Percentiles rank a stretch among this genome's conserved stretches.
phyloP scores from a whole-genome alignment of 805 yeast species.

The Yarrowia bubula region DNA sequence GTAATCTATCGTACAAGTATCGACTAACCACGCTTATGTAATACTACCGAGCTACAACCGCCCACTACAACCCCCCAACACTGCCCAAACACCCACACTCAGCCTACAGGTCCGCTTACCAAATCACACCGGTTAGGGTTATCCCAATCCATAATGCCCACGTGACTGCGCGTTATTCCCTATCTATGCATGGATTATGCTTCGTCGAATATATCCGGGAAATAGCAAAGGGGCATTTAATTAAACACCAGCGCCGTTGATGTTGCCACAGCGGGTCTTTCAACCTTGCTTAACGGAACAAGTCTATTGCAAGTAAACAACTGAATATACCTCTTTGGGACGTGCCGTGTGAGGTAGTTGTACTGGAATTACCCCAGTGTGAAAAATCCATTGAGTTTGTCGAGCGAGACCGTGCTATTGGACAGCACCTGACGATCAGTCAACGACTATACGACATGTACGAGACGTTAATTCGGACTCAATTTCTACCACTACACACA shows the following conservation, averaged over 20 bases:
- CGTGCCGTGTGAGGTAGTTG: not conserved
- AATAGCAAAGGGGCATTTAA: not conserved
- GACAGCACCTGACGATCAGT: too few relatives aligned
- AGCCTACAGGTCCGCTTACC: not conserved
- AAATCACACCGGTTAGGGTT: not conserved
- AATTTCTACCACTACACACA: not conserved
- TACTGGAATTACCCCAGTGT: too few relatives aligned
- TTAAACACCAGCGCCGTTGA: not conserved
- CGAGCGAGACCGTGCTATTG: too few relatives aligned
- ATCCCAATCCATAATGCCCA: not conserved
- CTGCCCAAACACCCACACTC: too few relatives aligned
- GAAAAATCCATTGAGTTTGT: too few relatives aligned
- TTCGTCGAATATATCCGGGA: not conserved
- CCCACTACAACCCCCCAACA: too few relatives aligned
- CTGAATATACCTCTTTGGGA: not conserved
- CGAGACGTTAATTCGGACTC: too few relatives aligned
- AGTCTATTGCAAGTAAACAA: not conserved
- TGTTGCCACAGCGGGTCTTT: not conserved
- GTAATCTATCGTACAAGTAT: too few relatives aligned
- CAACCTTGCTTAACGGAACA: not conserved
- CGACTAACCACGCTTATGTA: too few relatives aligned
- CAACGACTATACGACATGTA: too few relatives aligned
- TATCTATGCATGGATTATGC: constrained; percentile 1
- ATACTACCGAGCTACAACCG: too few relatives aligned
- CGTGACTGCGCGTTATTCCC: not conserved